A percentile compares a stretch with the other conserved stretches of the same genome.
These are phyloP conservation scores for Pelargonium fulgidum DNA, from an alignment of 441 rosid genomes.

Conservation along the genomic window DNA sequence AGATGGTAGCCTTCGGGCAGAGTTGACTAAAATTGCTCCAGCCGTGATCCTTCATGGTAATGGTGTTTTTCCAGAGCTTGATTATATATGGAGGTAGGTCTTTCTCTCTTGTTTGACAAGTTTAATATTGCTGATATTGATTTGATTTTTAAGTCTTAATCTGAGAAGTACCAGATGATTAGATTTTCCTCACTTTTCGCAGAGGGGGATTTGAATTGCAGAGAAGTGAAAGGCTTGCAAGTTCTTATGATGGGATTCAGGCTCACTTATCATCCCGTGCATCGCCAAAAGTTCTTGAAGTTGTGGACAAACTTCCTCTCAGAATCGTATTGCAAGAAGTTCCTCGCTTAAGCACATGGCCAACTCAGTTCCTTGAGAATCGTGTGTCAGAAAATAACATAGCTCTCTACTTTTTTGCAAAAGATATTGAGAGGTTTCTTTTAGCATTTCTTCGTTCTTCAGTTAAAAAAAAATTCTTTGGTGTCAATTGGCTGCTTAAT, in stretches of 20 bases:
- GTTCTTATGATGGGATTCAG: slow-evolving; percentile 26
- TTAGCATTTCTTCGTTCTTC: neutral
- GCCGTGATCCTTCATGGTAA: slow-evolving; percentile 13
- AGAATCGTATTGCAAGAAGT: slow-evolving; percentile 25
- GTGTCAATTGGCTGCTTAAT: slow-evolving; percentile 1
- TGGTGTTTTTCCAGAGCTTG: slow-evolving; percentile 23
- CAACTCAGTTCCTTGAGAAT: slow-evolving; percentile 23
- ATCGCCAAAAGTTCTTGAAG: slow-evolving; percentile 26
- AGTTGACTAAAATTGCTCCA: slow-evolving; percentile 1
- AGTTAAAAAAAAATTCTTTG: neutral
- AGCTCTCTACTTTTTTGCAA: slow-evolving; percentile 33
- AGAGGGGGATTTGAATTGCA: slow-evolving; percentile 33
- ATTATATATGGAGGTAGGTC: slow-evolving; percentile 28
- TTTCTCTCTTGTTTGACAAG: neutral
- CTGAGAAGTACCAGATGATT: neutral
- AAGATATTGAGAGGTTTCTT: slow-evolving; percentile 26
- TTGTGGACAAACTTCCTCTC: slow-evolving; percentile 25
- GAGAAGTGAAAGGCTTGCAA: slow-evolving; percentile 19
- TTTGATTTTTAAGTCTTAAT: neutral
- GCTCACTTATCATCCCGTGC: slow-evolving; percentile 28
- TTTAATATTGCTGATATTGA: neutral
- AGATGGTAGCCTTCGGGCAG: slow-evolving; percentile 11
- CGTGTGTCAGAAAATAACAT: slow-evolving; percentile 26
- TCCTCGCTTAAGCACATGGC: slow-evolving; percentile 24
- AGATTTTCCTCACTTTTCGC: slow-evolving; percentile 14